Evolutionary conservation across 345 rosid species (phyloP), one percentile per base, ranked within the genome.

Genomic region (Eucalyptus melliodora): DNA sequence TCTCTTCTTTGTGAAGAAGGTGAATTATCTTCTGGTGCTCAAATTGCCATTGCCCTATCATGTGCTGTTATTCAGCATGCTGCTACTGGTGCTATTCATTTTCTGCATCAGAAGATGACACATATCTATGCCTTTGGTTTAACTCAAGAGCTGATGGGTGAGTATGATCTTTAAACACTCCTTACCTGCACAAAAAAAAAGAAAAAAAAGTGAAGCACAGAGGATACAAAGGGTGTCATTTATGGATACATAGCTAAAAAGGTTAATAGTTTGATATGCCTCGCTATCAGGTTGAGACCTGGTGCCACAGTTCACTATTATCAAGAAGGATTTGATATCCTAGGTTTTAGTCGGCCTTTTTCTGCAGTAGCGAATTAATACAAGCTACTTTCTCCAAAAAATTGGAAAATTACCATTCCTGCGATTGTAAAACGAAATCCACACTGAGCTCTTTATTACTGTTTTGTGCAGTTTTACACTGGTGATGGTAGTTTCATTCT

Each of bases 61-160:
- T 92, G 95, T 89, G 90, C 94, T 50, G 86, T 94, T 67, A 19
- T 87, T 96, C 62, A 55, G 90, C 85, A 51, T 91, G 89, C 88
- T 93, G 88, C 92, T 96, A 40, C 56, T 94, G 90, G 92, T 89
- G 92, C 87, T 94, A 69, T 94, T 93, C 91, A 82, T 94, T 44
- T 93, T 94, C 92, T 97, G 94, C 93, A 93, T 96, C 90, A 93
- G 94, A 92, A 92, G 95, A 89, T 91, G 95, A 80, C 92, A 94
- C 90, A 90, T 91, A 98, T 96, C 88, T 97, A 98, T 86, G 99
- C 94, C 92, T 98, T 98, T 91, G 97, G 97, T 88, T 97, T 97
- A 81, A 92, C 98, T 27, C 97, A 93, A 42, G 99, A 96, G 90
- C 90, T 98, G 91, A 93, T 93, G 92, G 94, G 98, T 95, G 91